Percentiles rank a stretch among this genome's conserved stretches.
Conservation (phyloP, 164 flowering plant species). For the Macadamia integrifolia region DNA sequence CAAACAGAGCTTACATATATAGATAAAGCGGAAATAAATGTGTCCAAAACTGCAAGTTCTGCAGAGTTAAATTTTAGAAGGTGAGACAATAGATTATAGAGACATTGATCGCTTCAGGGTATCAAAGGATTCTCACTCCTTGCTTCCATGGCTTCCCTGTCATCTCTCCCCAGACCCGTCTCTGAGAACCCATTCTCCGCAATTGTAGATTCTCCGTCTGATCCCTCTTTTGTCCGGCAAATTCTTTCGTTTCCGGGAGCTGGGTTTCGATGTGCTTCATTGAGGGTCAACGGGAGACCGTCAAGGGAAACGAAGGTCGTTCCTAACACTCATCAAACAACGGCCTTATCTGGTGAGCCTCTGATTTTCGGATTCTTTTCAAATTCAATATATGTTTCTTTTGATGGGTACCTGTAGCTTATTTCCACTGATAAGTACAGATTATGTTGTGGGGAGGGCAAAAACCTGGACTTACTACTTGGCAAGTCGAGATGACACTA, state of each 20-base stretch:
- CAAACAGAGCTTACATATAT: too few species aligned
- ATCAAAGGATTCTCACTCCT: too few species aligned
- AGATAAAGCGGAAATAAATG: too few species aligned
- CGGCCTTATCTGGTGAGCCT: conserved; percentile 22
- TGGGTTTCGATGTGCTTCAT: conserved; percentile 16
- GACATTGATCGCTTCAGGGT: too few species aligned
- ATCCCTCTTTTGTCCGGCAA: conserved; percentile 7
- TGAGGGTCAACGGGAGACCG: conserved; percentile 15
- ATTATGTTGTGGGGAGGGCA: too few species aligned
- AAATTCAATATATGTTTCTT: not conserved
- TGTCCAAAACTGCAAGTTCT: too few species aligned
- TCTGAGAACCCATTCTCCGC: conserved; percentile 11
- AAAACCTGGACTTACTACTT: too few species aligned
- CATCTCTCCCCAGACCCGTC: conserved; percentile 19
- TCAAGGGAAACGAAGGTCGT: conserved; percentile 9
- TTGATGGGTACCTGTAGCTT: too few species aligned
- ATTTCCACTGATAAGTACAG: not conserved
- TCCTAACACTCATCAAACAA: conserved; percentile 20
- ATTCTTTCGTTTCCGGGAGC: conserved; percentile 16
- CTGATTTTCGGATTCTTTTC: not conserved
- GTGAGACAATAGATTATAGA: too few species aligned
- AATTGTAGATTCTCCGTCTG: conserved; percentile 1
- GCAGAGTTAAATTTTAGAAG: too few species aligned
- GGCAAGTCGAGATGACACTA: too few species aligned
- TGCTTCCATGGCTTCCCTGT: conserved; percentile 34